Base-by-base conservation (phyloP, 2,329 filamentous ascomycete genomes). In the Pseudopyrenochaeta lycopersici region DNA sequence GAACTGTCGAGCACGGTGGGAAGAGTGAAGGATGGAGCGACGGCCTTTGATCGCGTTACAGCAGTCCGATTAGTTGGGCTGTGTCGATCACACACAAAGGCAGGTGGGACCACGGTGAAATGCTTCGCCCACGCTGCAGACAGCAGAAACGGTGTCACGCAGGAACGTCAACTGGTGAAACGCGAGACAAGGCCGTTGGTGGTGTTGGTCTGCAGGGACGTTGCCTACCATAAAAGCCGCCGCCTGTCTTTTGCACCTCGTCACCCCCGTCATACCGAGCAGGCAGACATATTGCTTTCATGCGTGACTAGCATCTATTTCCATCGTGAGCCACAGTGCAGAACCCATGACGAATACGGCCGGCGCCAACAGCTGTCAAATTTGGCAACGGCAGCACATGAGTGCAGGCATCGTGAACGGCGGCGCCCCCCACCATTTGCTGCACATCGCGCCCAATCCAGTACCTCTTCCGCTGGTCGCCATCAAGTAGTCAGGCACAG, bases 21-120 rank as follows among this genome's bases (percentile, higher is more conserved):
- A 46, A 27, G 32, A 21, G 20, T 30, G 35, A 32, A 30, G 40
- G 50, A 46, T 42, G 35, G 49, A 56, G 48, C 46, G 42, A 17
- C 36, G 3, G 36, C 21, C 36, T 23, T 23, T 23, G 36, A 20
- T 39, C 18, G 36, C 36, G 36, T 23, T 39, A 20, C 36, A 39
- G 47, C 29, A 30, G 52, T 61, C 30, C 15, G 38, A 36, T 33
- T 38, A 39, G 38, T 49, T 46, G 54, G 50, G 51, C 51, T 42
- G 45, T 52, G 62, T 59, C 52, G 59, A 64, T 64, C 36, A 39
- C 56, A 59, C 33, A 49, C 58, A 27, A 50, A 41, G 58, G 52
- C 47, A 52, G 53, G 49, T 42, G 46, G 46, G 53, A 51, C 54
- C 20, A 12, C 44, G 21, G 50, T 33, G 39, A 45, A 39, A 31